A percentile compares a stretch with the other conserved stretches of the same genome.
These are phyloP conservation scores for Wickerhamiella dianesei DNA, from an alignment of 805 yeast species.

Conservation along the genomic window DNA sequence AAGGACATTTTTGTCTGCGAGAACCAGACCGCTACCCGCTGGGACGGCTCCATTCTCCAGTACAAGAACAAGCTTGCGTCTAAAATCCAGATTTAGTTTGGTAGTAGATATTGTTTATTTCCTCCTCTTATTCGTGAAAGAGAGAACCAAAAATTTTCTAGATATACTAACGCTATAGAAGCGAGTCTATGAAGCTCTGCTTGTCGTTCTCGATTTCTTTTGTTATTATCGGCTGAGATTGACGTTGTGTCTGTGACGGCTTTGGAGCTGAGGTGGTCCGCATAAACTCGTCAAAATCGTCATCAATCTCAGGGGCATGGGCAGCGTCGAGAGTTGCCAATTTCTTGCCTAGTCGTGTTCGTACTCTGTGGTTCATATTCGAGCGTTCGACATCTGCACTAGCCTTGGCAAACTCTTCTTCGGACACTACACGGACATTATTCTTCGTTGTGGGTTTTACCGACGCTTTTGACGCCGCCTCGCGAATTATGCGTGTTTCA, in stretches of 20 bases:
- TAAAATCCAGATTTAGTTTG: conserved; percentile 35
- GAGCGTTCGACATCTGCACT: conserved; percentile 12
- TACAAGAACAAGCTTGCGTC: conserved; percentile 92
- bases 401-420: conserved; percentile 8
- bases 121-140: neutral
- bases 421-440: neutral
- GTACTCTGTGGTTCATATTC: conserved; percentile 8
- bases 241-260: neutral
- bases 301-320: conserved; percentile 13
- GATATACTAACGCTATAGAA: conserved; percentile 3
- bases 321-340: conserved; percentile 5
- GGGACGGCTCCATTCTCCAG: conserved; percentile 84
- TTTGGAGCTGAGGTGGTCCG: neutral
- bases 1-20: conserved; percentile 95
- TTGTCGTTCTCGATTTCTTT: conserved; percentile 5
- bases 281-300: conserved; percentile 19
- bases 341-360: conserved; percentile 7
- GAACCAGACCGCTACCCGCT: conserved; percentile 86
- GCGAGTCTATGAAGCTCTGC: conserved; percentile 10
- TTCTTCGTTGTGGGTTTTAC: neutral
- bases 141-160: no score
- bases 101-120: neutral
- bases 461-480: neutral
- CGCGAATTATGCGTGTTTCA: neutral
- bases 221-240: neutral